Base-by-base conservation (phyloP, 176 grass and related monocot genomes). In the Cocos nucifera region DNA sequence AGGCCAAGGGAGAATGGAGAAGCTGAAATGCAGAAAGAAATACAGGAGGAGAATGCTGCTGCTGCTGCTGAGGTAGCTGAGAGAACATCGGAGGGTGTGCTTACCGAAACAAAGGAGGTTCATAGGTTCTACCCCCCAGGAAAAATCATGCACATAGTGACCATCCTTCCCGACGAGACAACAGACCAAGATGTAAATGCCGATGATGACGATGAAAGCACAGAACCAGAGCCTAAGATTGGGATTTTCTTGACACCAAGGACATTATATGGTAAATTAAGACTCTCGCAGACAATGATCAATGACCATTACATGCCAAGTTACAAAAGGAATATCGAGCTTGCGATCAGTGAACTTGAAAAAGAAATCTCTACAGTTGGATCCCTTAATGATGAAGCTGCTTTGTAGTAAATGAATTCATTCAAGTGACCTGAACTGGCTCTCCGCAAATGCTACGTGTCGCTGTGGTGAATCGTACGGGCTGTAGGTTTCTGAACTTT, bases 261-360 rank as follows among this genome's bases (percentile, higher is more conserved):
- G 69, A 85, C 84, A 39, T 64, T 97, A 12, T 97, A 97, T 22
- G 93, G 87, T 48, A 92, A 97, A 56, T 70, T 97, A 66, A 91
- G 87, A 75, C 84, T 97, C 53, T 97, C 87, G 0, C 83, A 91
- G 62, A 77, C 76, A 54, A 92, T 97, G 93, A 88, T 97, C 64
- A 97, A 97, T 48, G 84, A 97, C 52, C 93, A 97, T 78, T 97
- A 83, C 73, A 97, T 97, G 93, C 93, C 93, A 23, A 83, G 83
- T 30, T 97, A 97, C 51, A 85, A 84, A 76, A 88, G 79, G 72
- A 97, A 83, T 27, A 88, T 92, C 1, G 93, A 92, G 59, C 80
- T 73, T 60, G 52, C 92, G 22, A 80, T 97, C 61, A 22, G 49
- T 44, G 81, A 75, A 59, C 69, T 91, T 35, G 80, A 89, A 77